Percentiles rank a stretch among this genome's conserved stretches.
Conservation (phyloP, 345 rosid species). For the Sonneratia caseolaris region DNA sequence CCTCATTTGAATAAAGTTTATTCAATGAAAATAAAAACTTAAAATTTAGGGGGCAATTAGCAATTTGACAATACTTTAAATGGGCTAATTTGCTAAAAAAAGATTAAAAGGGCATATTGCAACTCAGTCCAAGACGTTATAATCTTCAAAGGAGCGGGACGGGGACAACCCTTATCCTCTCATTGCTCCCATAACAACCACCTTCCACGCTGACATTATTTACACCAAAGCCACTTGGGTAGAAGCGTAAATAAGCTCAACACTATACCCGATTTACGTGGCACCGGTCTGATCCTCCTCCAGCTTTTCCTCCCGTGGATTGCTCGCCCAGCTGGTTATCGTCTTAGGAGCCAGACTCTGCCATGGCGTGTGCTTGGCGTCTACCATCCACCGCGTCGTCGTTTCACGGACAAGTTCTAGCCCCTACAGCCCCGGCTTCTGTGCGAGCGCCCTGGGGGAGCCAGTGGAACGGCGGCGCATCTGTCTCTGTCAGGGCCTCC, state of each 20-base stretch:
- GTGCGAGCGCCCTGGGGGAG: conserved; percentile 18
- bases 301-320: neutral
- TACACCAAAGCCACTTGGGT: neutral
- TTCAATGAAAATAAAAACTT: no score
- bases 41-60: no score
- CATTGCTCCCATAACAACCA: neutral
- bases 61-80: no score
- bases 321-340: conserved; percentile 6
- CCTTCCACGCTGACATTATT: neutral
- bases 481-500: conserved; percentile 44
- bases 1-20: no score
- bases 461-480: conserved; percentile 21
- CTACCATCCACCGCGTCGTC: conserved; percentile 45
- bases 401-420: conserved; percentile 42
- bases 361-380: conserved; percentile 25
- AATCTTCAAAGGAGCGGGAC: neutral
- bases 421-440: conserved; percentile 23
- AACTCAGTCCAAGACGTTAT: neutral
- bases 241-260: neutral
- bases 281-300: no score
- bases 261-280: neutral
- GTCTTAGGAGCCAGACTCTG: neutral
- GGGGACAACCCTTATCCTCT: neutral
- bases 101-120: neutral
- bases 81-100: neutral